A percentile compares a stretch with the other conserved stretches of the same genome.
These are phyloP conservation scores for Solanum hybrid DNA, from an alignment of 305 asterid species.

Conservation along the genomic window DNA sequence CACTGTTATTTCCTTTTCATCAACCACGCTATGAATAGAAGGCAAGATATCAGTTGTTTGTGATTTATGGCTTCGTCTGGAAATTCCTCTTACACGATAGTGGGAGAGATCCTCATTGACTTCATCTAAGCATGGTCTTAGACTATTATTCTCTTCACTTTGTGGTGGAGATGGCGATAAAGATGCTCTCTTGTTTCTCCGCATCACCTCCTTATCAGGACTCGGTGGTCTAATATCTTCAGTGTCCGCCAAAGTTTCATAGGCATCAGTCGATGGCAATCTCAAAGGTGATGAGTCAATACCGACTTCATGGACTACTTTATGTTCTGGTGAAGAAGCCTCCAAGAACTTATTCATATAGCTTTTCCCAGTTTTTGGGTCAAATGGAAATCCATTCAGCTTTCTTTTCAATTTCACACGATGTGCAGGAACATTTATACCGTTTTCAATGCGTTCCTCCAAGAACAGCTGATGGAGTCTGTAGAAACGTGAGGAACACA, in stretches of 20 bases:
- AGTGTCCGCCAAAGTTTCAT: conserved; percentile 31
- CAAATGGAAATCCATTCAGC: conserved; percentile 81
- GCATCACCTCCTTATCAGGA: conserved; percentile 33
- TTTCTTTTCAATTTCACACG: conserved; percentile 68
- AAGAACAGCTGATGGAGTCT: conserved; percentile 88
- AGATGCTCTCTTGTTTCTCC: conserved; percentile 33
- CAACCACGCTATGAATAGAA: conserved; percentile 19
- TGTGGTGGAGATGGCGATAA: conserved; percentile 32
- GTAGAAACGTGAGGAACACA: conserved; percentile 12
- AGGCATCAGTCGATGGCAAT: conserved; percentile 25
- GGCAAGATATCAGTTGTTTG: conserved; percentile 30
- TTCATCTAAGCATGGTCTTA: conserved; percentile 22
- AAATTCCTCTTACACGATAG: conserved; percentile 18
- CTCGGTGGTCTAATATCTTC: conserved; percentile 34
- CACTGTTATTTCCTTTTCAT: conserved; percentile 38
- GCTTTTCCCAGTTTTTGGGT: conserved; percentile 62
- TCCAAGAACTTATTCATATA: conserved; percentile 73
- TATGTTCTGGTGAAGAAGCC: conserved; percentile 60
- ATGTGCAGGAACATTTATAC: conserved; percentile 38
- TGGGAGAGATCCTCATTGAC: conserved; percentile 25
- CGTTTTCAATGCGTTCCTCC: conserved; percentile 75
- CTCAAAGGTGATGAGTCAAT: conserved; percentile 29
- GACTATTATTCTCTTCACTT: conserved; percentile 26
- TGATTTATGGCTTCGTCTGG: conserved; percentile 22
- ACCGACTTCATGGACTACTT: conserved; percentile 47